A percentile compares a stretch with the other conserved stretches of the same genome.
These are phyloP conservation scores for Crucibulum laeve DNA, from an alignment of 768 basidiomycete genomes.

Conservation along the genomic window DNA sequence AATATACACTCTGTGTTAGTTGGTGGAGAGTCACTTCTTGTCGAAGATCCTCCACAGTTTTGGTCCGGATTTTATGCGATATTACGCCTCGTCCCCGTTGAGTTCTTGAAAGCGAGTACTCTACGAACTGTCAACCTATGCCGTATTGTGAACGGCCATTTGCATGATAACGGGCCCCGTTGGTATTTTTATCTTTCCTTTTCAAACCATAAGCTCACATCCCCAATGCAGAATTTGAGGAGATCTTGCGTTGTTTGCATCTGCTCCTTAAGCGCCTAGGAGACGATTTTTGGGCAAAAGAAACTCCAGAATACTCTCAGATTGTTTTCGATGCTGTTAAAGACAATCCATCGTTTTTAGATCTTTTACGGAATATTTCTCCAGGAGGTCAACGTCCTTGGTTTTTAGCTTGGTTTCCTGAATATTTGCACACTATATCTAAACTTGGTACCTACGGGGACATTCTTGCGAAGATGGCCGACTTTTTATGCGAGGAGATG, in stretches of 20 bases:
- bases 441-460: constrained; percentile 48
- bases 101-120: constrained; percentile 27
- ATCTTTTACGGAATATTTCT: constrained; percentile 34
- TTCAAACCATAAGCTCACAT: constrained; percentile 5
- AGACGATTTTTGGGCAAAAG: constrained; percentile 61
- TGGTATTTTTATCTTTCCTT: constrained; percentile 21
- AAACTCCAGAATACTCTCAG: constrained; percentile 69
- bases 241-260: constrained; percentile 55
- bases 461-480: constrained; percentile 66
- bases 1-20: background rate
- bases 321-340: constrained; percentile 81
- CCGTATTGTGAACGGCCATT: constrained; percentile 54
- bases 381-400: constrained; percentile 32
- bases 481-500: constrained; percentile 75
- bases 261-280: constrained; percentile 57
- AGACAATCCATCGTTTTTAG: constrained; percentile 60
- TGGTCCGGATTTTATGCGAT: constrained; percentile 46
- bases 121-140: constrained; percentile 38
- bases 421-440: constrained; percentile 56
- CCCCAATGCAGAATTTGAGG: constrained; percentile 49
- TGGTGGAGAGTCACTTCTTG: constrained; percentile 15
- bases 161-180: constrained; percentile 59
- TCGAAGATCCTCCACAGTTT: constrained; percentile 36
- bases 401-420: constrained; percentile 61
- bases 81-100: constrained; percentile 52